Evolutionary conservation across 495 filamentous ascomycete species (phyloP).

Genomic region (Cryomyces minteri): DNA sequence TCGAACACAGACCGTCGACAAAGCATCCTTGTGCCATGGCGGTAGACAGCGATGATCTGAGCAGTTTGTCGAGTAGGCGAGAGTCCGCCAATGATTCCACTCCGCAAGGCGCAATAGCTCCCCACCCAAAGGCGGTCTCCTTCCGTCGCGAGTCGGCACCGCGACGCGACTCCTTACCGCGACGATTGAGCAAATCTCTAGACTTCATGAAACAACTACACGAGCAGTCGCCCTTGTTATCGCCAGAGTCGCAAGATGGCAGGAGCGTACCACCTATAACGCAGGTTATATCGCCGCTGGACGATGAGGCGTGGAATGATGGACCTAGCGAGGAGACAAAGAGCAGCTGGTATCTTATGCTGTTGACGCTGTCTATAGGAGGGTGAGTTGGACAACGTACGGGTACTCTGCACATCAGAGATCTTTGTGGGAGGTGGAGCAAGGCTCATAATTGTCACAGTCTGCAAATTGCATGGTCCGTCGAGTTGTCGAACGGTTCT

Average conservation of each 20-base stretch:
- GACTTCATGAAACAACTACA: conserved; percentile 16
- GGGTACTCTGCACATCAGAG: too few relatives aligned
- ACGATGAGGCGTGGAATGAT: conserved; percentile 17
- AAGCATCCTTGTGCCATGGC: too few relatives aligned
- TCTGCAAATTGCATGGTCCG: conserved; percentile 87
- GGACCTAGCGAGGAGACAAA: conserved; percentile 42
- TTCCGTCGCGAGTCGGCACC: conserved; percentile 7
- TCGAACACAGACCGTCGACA: too few relatives aligned
- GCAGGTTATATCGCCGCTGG: conserved; percentile 10
- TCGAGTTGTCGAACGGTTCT: conserved; percentile 75
- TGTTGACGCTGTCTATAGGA: conserved; percentile 67
- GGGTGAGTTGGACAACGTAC: conserved; percentile 28
- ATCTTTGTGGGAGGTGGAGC: too few relatives aligned
- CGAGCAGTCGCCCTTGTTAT: conserved; percentile 42
- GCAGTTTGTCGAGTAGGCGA: not conserved
- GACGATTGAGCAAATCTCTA: conserved; percentile 2
- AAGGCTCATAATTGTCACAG: conserved; percentile 14
- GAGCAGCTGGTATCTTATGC: conserved; percentile 62
- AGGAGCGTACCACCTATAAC: conserved; percentile 13
- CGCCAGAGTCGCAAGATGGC: conserved; percentile 16
- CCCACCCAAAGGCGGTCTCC: conserved; percentile 6
- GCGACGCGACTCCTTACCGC: not conserved
- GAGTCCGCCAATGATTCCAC: not conserved
- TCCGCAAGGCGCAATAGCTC: not conserved
- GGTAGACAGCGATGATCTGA: too few relatives aligned